Conservation (phyloP, 163 green algal species). For the Picocystis sp. region DNA sequence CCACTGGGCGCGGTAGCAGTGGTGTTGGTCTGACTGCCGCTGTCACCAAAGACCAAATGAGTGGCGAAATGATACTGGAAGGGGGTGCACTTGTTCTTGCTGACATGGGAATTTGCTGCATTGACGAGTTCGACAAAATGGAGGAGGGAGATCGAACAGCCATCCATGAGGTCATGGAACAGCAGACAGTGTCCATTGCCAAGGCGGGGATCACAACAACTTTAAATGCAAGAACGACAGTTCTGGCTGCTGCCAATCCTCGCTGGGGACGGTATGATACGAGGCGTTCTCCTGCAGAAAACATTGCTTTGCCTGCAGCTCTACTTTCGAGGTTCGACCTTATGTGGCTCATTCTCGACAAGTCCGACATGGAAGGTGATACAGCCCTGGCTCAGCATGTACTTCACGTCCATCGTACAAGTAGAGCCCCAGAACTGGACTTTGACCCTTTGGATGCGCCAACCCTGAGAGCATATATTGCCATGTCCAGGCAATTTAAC, state of each 20-base stretch:
- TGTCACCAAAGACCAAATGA: conserved; percentile 3
- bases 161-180: conserved; percentile 97
- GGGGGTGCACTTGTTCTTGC: conserved; percentile 66
- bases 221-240: conserved; percentile 88
- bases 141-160: conserved; percentile 89
- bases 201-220: conserved; percentile 98
- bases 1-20: conserved; percentile 79
- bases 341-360: conserved; percentile 94
- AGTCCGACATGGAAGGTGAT: conserved; percentile 39
- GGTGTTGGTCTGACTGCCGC: conserved; percentile 90
- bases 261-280: conserved; percentile 71
- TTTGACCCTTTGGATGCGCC: conserved; percentile 21
- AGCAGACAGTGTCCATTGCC: conserved; percentile 91
- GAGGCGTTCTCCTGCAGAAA: conserved; percentile 71
- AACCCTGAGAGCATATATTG: conserved; percentile 49
- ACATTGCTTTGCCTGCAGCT: conserved; percentile 89
- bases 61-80: conserved; percentile 72
- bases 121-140: conserved; percentile 99
- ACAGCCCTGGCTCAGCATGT: conserved; percentile 45
- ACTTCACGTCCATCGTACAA: conserved; percentile 49
- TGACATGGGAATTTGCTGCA: conserved; percentile 83
- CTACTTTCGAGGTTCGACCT: conserved; percentile 87
- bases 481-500: conserved; percentile 43
- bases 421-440: conserved; percentile 25
- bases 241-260: conserved; percentile 90